These are phyloP conservation scores for Brassica cretica DNA, from an alignment of 345 rosid species.

Conservation along the genomic window DNA sequence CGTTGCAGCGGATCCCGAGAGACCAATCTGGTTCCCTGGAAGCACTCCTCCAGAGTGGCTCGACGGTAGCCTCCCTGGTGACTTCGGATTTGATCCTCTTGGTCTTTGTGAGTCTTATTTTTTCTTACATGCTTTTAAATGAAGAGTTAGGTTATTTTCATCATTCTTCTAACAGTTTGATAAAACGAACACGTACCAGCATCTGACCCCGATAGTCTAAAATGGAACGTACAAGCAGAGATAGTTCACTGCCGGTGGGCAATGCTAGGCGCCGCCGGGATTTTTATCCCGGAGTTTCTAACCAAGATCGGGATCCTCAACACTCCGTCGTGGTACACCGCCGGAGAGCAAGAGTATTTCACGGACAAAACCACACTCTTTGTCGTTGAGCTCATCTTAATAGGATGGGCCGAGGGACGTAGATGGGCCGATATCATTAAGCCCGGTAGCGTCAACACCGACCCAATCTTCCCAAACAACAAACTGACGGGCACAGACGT, in stretches of 20 bases:
- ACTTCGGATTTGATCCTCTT: constrained; percentile 94
- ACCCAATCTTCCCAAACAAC: constrained; percentile 96
- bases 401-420: constrained; percentile 98
- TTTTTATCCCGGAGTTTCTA: constrained; percentile 90
- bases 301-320: constrained; percentile 85
- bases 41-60: constrained; percentile 98
- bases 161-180: neutral
- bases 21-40: constrained; percentile 99
- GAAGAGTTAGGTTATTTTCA: neutral
- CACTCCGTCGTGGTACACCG: constrained; percentile 96
- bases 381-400: constrained; percentile 72
- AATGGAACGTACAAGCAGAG: constrained; percentile 90
- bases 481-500: constrained; percentile 95
- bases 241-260: constrained; percentile 97
- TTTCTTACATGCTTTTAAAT: neutral
- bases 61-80: constrained; percentile 97
- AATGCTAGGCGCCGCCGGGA: constrained; percentile 97
- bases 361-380: constrained; percentile 90
- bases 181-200: constrained; percentile 45
- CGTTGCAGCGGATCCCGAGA: constrained; percentile 73
- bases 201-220: constrained; percentile 88
- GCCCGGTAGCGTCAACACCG: constrained; percentile 95
- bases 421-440: constrained; percentile 96
- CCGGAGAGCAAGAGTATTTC: constrained; percentile 82
- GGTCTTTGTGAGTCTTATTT: constrained; percentile 66